Evolutionary conservation across 805 yeast species (phyloP).

Genomic region (Candida boidinii): DNA sequence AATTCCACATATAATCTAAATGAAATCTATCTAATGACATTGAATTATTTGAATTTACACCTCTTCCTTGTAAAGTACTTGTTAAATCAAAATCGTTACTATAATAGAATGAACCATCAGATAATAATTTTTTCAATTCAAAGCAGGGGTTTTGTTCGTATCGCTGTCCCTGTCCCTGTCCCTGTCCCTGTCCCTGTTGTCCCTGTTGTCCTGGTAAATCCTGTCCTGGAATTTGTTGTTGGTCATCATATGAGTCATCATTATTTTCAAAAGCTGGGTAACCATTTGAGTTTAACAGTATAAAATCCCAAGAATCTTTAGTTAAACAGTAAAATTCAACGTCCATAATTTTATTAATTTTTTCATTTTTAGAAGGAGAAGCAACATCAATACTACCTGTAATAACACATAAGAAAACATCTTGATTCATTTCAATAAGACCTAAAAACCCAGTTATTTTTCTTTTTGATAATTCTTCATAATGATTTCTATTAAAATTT

Average conservation of each 20-base stretch:
- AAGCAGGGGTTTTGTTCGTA: constrained; percentile 72
- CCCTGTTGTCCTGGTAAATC: background rate
- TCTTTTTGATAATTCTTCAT: constrained; percentile 32
- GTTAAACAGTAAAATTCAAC: constrained; percentile 82
- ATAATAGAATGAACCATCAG: constrained; percentile 87
- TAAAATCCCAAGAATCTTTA: constrained; percentile 70
- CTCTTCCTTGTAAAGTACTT: constrained; percentile 72
- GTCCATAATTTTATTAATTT: constrained; percentile 70
- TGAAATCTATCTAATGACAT: constrained; percentile 54
- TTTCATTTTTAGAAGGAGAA: constrained; percentile 68
- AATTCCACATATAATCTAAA: constrained; percentile 94
- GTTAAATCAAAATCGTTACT: constrained; percentile 91
- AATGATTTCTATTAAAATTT: constrained; percentile 28
- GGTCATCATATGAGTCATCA: constrained; percentile 15
- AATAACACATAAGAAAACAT: constrained; percentile 70
- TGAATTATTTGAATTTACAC: constrained; percentile 35
- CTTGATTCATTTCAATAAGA: constrained; percentile 57
- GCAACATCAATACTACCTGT: constrained; percentile 76
- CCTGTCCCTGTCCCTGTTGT: constrained; percentile 3
- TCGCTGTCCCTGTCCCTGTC: constrained; percentile 5
- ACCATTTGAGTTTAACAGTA: constrained; percentile 61
- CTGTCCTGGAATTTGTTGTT: too few species aligned
- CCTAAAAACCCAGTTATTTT: constrained; percentile 71
- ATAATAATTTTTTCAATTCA: constrained; percentile 66
- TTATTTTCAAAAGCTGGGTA: constrained; percentile 42